Percentiles rank a stretch among this genome's conserved stretches.
Conservation (phyloP, 495 filamentous ascomycete species). For the Lichenothelia convexa region DNA sequence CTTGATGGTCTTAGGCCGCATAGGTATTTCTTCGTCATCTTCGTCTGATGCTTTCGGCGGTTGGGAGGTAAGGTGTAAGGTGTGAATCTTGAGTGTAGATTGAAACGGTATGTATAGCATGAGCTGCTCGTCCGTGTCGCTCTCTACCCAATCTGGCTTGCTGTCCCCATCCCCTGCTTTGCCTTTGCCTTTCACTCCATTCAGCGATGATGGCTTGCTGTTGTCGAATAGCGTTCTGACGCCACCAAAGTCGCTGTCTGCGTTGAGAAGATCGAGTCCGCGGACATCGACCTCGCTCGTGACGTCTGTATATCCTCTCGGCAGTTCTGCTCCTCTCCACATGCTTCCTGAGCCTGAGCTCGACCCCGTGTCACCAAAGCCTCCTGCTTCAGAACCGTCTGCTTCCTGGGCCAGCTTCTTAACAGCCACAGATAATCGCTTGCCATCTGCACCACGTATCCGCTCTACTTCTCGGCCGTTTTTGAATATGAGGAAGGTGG, state of each 20-base stretch:
- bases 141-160: constrained; percentile 74
- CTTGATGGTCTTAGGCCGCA: constrained; percentile 70
- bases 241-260: constrained; percentile 47
- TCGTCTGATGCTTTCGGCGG: constrained; percentile 30
- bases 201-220: constrained; percentile 46
- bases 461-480: constrained; percentile 45
- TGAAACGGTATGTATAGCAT: constrained; percentile 89
- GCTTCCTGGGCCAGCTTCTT: constrained; percentile 56
- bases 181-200: constrained; percentile 29
- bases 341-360: constrained; percentile 7
- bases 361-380: constrained; percentile 22
- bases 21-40: constrained; percentile 48
- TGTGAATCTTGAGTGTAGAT: constrained; percentile 75
- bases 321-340: constrained; percentile 59
- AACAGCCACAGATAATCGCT: constrained; percentile 47
- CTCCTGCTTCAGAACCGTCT: constrained; percentile 27
- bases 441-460: constrained; percentile 53
- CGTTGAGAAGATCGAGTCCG: constrained; percentile 74
- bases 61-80: constrained; percentile 72
- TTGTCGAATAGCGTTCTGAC: constrained; percentile 55
- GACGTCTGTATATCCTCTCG: constrained; percentile 68
- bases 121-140: constrained; percentile 95
- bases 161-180: constrained; percentile 16
- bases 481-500: constrained; percentile 86
- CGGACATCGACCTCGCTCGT: constrained; percentile 61